Evolutionary conservation across 148 eudicot species (phyloP).

Genomic region (Camellia japonica): DNA sequence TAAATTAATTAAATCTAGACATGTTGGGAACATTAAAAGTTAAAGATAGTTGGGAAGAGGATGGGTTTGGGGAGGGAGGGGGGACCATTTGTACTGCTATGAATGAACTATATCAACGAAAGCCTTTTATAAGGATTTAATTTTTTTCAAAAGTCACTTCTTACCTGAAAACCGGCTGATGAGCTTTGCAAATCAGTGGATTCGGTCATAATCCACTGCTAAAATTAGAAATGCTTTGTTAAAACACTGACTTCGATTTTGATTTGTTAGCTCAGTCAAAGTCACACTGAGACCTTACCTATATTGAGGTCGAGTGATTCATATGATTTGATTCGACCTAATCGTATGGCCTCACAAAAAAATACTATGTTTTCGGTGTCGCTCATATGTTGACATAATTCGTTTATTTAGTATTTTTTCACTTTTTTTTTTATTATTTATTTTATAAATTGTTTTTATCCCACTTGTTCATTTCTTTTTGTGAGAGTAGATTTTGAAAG

Average conservation of each 20-base stretch:
- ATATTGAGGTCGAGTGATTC: background rate
- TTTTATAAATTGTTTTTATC: too few species aligned
- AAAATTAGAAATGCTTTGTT: background rate
- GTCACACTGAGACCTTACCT: background rate
- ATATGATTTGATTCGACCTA: background rate
- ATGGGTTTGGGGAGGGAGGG: background rate
- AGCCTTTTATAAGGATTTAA: background rate
- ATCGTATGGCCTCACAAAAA: background rate
- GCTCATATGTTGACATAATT: too few species aligned
- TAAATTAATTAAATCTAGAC: constrained; percentile 7
- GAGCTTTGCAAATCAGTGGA: constrained; percentile 10
- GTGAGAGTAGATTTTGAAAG: too few species aligned
- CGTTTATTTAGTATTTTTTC: too few species aligned
- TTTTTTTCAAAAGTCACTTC: background rate
- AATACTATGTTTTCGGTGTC: too few species aligned
- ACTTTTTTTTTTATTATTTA: too few species aligned
- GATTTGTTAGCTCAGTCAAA: background rate
- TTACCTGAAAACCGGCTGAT: background rate
- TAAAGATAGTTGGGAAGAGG: constrained; percentile 9
- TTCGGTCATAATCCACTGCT: constrained; percentile 12
- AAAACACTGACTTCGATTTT: background rate
- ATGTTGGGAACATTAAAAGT: constrained; percentile 17
- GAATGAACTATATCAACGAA: background rate
- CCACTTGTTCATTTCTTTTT: too few species aligned
- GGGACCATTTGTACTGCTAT: constrained; percentile 16